Evolutionary conservation across 176 grass and related monocot genomes (phyloP), one percentile per base, ranked within the genome.

Genomic region (Oryza nivara): DNA sequence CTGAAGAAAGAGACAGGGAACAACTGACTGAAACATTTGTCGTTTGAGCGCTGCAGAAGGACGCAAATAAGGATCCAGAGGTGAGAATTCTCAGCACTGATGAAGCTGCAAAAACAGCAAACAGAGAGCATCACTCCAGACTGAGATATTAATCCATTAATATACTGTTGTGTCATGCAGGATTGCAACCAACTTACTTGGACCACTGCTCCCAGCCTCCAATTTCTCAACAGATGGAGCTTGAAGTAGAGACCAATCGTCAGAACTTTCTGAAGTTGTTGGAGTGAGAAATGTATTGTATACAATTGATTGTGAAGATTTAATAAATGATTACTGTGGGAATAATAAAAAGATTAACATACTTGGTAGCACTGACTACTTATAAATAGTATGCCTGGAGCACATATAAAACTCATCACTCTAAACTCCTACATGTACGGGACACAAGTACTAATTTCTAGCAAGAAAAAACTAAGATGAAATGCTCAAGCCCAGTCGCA

Each of bases 1-100:
- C 72, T 78, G 11, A 89, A 81, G 85, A 97, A 76, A 85, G 19
- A 47, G 35, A 46, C 75, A 71, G 54, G 80, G 76, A 86, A 51
- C 40, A 65, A 85, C 67, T 93, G 76, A 63, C n/a, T 63, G 58
- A 63, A 20, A n/a, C 58, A 23, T 63, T 63, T 63, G 52, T 67
- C 82, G 30, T 82, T 88, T 81, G 32, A 56, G 61, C 35, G 19
- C 44, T 88, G 84, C 84, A 92, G 91, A 70, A 78, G 19, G 19
- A 58, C 54, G 54, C 54, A 58, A n/a, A 58, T 58, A 58, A 58
- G 54, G 54, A 8, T 92, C 11, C 54, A 74, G 46, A 89, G 91
- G 91, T 90, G 74, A 90, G 77, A 58, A 12, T 17, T 22, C 41
- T 73, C 54, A 58, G 54, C 54, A 19, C 19, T n/a, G 54, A 25